Evolutionary conservation across 768 basidiomycete species (phyloP), one percentile per base, ranked within the genome.

Genomic region (Russula vinacea): DNA sequence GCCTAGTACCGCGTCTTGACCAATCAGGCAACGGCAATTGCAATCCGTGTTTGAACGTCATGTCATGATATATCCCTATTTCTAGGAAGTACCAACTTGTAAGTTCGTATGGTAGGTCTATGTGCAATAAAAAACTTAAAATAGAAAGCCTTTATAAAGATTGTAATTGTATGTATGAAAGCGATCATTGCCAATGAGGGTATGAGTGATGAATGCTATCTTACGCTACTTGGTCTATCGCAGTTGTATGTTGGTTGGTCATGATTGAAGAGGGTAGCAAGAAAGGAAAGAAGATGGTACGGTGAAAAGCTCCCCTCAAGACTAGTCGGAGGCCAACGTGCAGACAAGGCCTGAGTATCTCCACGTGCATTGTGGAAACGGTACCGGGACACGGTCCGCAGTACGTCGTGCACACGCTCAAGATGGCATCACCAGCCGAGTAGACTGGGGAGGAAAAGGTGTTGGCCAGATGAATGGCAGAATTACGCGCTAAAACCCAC

Each of bases 51-150:
- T 37, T 39, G 13, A 39, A 39, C 14, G 14, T 45, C n/a, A 45
- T n/a, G 10, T n/a, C 44, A n/a, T 45, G 32, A 22, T 26, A 22
- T 55, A 37, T 39, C 45, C 26, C 37, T 22, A 50, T 49, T n/a
- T 64, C 63, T 55, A 60, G 8, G 9, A 50, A 32, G 10, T 40
- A 29, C 17, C 26, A 37, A 19, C 40, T 24, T 19, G n/a, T 32
- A 47, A 32, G 57, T 5, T 4, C 32, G n/a, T 53, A 16, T 54
- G 24, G 13, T 45, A 37, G 16, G 26, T 39, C 37, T 57, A 62
- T 39, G 49, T 55, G 53, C 35, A 39, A 47, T 35, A 62, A 56
- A 56, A 22, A 44, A 58, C 37, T 51, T n/a, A n/a, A 17, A 55
- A 24, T 24, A 13, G 33, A 55, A 40, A 7, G 9, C 7, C 13